These are phyloP conservation scores for Parastagonospora nodorum DNA, from an alignment of 2,329 filamentous ascomycete genomes.

Conservation along the genomic window DNA sequence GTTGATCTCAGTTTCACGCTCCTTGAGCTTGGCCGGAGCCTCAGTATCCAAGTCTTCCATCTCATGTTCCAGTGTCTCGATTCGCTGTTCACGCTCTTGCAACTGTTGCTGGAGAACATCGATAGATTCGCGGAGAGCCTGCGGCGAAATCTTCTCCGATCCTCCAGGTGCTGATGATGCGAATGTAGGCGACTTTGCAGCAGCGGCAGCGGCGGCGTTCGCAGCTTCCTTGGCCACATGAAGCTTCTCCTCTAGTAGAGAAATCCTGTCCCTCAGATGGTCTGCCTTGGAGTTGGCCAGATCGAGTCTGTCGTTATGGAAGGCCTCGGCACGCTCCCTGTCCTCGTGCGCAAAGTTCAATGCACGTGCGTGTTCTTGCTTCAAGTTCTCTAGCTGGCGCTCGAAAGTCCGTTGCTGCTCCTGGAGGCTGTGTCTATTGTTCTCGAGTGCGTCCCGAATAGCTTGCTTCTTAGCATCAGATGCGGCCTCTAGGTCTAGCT, in stretches of 20 bases:
- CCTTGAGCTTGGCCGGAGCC: conserved; percentile 79
- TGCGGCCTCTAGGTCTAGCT: conserved; percentile 83
- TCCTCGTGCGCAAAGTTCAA: conserved; percentile 79
- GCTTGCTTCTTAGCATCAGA: conserved; percentile 69
- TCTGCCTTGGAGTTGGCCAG: conserved; percentile 84
- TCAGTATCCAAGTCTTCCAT: conserved; percentile 74
- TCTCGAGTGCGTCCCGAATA: conserved; percentile 59
- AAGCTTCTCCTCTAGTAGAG: conserved; percentile 86
- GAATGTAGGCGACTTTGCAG: conserved; percentile 54
- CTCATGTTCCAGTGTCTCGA: conserved; percentile 82
- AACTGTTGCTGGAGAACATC: conserved; percentile 95
- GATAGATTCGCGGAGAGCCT: conserved; percentile 94
- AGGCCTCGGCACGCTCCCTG: conserved; percentile 76
- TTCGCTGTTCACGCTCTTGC: conserved; percentile 87
- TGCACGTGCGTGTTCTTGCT: conserved; percentile 63
- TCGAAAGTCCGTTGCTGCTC: conserved; percentile 54
- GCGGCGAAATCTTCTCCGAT: conserved; percentile 88
- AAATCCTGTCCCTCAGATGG: conserved; percentile 82
- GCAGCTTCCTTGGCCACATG: conserved; percentile 89
- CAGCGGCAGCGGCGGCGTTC: conserved; percentile 78
- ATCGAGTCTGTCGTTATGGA: conserved; percentile 78
- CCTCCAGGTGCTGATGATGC: conserved; percentile 44
- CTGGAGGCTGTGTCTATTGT: conserved; percentile 59
- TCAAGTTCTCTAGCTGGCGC: conserved; percentile 51
- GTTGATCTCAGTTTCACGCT: conserved; percentile 89